Conservation (phyloP, 129 eudicot species). For the Flaveria trinervia region DNA sequence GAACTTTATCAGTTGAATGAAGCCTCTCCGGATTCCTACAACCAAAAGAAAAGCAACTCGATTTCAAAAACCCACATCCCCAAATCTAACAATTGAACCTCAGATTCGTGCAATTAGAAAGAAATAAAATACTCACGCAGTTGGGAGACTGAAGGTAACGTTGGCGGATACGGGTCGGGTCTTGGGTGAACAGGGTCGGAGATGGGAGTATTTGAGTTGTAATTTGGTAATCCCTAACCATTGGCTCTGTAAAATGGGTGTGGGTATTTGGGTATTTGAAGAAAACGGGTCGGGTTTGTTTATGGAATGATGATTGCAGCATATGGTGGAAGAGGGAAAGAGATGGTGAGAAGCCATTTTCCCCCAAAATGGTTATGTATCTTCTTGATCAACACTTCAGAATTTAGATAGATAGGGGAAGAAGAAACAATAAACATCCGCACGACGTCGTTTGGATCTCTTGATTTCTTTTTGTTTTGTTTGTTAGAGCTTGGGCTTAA, state of each 20-base stretch:
- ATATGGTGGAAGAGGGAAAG: constrained; percentile 27
- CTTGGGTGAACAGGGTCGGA: constrained; percentile 33
- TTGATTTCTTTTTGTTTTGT: neutral
- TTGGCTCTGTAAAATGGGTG: constrained; percentile 35
- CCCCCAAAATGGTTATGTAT: neutral
- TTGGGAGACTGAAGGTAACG: constrained; percentile 66
- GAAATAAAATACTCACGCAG: constrained; percentile 50
- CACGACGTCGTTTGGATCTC: constrained; percentile 22
- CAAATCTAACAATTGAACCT: neutral
- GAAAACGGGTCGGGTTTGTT: constrained; percentile 40
- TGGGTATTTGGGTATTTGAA: constrained; percentile 23
- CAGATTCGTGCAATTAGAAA: neutral
- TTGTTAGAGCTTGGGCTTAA: neutral
- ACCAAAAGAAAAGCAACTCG: constrained; percentile 11
- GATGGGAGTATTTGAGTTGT: constrained; percentile 33
- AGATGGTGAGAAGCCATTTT: constrained; percentile 56
- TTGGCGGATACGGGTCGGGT: constrained; percentile 47
- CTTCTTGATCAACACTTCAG: neutral
- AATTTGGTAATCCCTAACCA: constrained; percentile 53
- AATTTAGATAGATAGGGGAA: constrained; percentile 14
- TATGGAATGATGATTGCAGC: constrained; percentile 24
- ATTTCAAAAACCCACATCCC: constrained; percentile 7
- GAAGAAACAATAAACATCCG: neutral
- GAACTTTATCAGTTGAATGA: constrained; percentile 48
- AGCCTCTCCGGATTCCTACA: constrained; percentile 64